Evolutionary conservation across 225 moss, liverwort and hornwort species (phyloP).

Genomic region (Anthoceros angustus): DNA sequence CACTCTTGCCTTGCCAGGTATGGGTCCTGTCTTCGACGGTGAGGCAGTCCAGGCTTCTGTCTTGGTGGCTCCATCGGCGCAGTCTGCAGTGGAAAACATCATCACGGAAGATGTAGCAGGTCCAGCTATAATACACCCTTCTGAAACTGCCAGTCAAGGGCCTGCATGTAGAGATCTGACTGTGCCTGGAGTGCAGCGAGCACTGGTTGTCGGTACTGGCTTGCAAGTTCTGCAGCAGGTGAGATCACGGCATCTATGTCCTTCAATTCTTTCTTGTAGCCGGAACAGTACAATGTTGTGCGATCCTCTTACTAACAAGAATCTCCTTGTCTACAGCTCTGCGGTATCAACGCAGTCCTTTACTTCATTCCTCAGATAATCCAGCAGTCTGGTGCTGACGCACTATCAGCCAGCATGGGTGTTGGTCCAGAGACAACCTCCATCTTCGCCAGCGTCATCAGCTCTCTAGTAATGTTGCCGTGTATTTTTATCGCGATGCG

Average conservation of each 20-base stretch:
- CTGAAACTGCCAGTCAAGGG: constrained; percentile 54
- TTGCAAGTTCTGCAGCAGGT: constrained; percentile 89
- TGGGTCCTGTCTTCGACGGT: constrained; percentile 17
- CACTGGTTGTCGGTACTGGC: constrained; percentile 66
- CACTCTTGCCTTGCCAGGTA: constrained; percentile 40
- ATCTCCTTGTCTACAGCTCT: constrained; percentile 34
- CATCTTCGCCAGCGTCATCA: constrained; percentile 68
- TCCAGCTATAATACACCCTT: constrained; percentile 75
- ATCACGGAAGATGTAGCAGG: constrained; percentile 43
- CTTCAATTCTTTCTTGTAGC: not conserved
- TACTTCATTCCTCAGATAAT: constrained; percentile 95
- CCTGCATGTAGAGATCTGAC: constrained; percentile 40
- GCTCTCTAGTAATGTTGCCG: constrained; percentile 74
- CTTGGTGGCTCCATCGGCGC: constrained; percentile 41
- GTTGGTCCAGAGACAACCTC: constrained; percentile 63
- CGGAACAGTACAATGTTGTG: too few relatives aligned
- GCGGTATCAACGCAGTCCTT: constrained; percentile 84
- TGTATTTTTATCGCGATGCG: constrained; percentile 91
- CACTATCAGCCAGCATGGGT: constrained; percentile 53
- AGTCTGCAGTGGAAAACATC: constrained; percentile 16
- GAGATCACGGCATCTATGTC: not conserved
- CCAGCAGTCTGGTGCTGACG: constrained; percentile 73
- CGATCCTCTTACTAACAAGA: too few relatives aligned
- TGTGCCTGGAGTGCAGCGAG: constrained; percentile 78
- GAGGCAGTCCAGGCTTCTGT: constrained; percentile 77